Evolutionary conservation across 2,329 filamentous ascomycete species (phyloP).

Genomic region (Talaromyces sp.): DNA sequence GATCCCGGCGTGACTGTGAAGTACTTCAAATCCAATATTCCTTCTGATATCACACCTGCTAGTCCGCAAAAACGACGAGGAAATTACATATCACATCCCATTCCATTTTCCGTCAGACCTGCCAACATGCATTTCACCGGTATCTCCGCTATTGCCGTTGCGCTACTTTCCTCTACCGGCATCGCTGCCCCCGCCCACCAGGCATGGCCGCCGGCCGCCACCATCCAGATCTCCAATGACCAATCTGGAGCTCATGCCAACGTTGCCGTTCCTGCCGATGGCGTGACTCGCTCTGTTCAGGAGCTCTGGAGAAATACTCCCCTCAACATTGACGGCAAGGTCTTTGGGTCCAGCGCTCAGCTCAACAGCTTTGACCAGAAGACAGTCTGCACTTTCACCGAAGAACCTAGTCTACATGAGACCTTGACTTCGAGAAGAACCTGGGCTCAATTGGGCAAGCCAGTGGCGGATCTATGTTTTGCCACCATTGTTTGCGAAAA

Average conservation of each 20-base stretch:
- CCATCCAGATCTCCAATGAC: constrained; percentile 30
- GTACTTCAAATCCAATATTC: too few relatives aligned
- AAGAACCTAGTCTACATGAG: constrained; percentile 7
- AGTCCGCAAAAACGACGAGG: too few relatives aligned
- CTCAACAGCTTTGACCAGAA: constrained; percentile 22
- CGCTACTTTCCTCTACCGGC: constrained; percentile 22
- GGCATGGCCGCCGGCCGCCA: constrained; percentile 11
- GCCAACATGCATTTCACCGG: constrained; percentile 26
- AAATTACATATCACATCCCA: background rate
- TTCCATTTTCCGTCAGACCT: background rate
- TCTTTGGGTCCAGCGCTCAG: constrained; percentile 30
- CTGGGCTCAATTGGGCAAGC: constrained; percentile 10
- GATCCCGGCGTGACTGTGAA: too few relatives aligned
- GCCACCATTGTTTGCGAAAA: constrained; percentile 17
- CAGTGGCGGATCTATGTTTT: constrained; percentile 16
- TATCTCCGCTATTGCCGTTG: constrained; percentile 15
- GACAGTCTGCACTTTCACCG: constrained; percentile 22
- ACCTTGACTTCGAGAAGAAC: constrained; percentile 18
- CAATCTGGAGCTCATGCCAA: constrained; percentile 27
- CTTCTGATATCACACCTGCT: too few relatives aligned
- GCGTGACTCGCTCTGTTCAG: constrained; percentile 19
- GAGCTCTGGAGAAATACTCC: constrained; percentile 27
- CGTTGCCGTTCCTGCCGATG: constrained; percentile 22
- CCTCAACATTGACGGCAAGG: constrained; percentile 19
- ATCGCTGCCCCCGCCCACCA: constrained; percentile 14